These are phyloP conservation scores for Rugosomyces carneus DNA, from an alignment of 1,284 basidiomycete species.

Conservation along the genomic window DNA sequence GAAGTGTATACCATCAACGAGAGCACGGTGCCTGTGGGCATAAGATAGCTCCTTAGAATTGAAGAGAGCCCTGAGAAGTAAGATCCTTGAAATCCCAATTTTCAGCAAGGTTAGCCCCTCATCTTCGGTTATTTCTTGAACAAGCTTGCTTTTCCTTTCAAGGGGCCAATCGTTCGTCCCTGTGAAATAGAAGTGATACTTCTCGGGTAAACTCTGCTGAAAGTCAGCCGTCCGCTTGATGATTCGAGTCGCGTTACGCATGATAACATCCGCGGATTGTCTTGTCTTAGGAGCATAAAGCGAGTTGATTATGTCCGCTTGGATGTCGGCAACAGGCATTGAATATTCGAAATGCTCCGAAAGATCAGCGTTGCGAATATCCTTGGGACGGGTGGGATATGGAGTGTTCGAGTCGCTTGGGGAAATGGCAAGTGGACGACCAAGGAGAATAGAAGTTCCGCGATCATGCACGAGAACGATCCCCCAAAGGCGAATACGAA, in stretches of 20 bases:
- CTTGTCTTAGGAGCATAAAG: constrained; percentile 66
- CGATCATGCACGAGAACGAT: constrained; percentile 79
- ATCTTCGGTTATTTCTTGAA: constrained; percentile 69
- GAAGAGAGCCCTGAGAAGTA: constrained; percentile 70
- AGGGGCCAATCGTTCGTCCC: constrained; percentile 67
- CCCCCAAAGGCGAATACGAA: constrained; percentile 74
- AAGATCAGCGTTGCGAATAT: constrained; percentile 36
- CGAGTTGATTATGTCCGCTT: constrained; percentile 80
- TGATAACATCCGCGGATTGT: constrained; percentile 59
- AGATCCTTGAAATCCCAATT: constrained; percentile 71
- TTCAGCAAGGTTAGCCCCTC: constrained; percentile 75
- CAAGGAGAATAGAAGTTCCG: constrained; percentile 76
- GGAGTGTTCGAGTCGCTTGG: constrained; percentile 75
- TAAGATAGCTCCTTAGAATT: constrained; percentile 65
- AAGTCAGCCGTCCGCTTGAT: constrained; percentile 69
- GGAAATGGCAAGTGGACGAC: constrained; percentile 74
- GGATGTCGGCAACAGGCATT: constrained; percentile 68
- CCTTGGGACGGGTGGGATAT: constrained; percentile 47
- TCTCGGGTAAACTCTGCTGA: constrained; percentile 56
- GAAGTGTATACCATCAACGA: constrained; percentile 58
- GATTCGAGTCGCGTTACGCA: constrained; percentile 70
- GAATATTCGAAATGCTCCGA: constrained; percentile 71
- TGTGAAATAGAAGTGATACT: constrained; percentile 64
- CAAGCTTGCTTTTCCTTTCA: constrained; percentile 57
- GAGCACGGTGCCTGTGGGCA: constrained; percentile 54